Evolutionary conservation across 768 basidiomycete genomes (phyloP).

Genomic region (Cantharellus cinnabarinus): DNA sequence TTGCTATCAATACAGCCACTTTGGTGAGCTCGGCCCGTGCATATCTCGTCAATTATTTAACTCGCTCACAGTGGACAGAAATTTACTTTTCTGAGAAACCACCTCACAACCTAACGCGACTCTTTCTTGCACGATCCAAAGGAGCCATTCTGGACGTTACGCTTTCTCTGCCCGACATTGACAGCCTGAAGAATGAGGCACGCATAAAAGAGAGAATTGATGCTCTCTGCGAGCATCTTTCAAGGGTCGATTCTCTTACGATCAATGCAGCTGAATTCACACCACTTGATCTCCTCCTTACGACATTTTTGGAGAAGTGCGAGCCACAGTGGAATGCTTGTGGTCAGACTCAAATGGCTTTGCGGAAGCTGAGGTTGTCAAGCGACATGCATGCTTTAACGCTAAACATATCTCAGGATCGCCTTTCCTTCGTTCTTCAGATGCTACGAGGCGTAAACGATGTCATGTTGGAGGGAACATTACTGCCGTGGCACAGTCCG

Average conservation of each 20-base stretch:
- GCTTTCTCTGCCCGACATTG: neutral
- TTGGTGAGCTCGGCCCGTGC: neutral
- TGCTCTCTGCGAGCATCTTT: neutral
- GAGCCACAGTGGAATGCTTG: no score
- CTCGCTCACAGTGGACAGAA: neutral
- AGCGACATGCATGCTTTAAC: no score
- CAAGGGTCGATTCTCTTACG: neutral
- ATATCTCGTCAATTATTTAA: neutral
- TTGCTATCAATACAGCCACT: neutral
- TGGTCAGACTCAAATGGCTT: no score
- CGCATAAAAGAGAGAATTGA: neutral
- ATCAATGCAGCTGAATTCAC: neutral
- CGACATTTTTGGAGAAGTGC: no score
- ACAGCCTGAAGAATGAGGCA: neutral
- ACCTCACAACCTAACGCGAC: neutral
- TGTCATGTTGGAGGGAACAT: no score
- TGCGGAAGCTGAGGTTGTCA: no score
- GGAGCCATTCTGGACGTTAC: neutral
- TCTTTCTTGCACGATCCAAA: neutral
- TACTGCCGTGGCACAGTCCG: no score
- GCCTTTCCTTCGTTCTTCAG: no score
- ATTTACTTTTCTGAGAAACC: neutral
- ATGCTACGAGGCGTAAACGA: no score
- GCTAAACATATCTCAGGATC: no score
- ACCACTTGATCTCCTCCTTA: no score